These are phyloP conservation scores for Rhizophagus clarus DNA, from an alignment of 192 early-diverging fungal species.

Conservation along the genomic window DNA sequence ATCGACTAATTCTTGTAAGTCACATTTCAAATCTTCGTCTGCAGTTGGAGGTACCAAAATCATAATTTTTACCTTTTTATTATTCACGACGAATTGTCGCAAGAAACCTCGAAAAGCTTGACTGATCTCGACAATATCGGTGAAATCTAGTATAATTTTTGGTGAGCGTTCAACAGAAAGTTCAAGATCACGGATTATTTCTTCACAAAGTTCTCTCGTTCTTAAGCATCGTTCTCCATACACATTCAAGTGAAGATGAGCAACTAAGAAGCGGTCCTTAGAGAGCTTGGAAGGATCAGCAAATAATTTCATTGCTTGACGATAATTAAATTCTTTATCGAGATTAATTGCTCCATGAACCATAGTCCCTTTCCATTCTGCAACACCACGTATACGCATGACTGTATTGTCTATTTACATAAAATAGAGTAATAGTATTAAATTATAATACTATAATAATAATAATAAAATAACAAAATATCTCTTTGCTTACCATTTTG, in stretches of 20 bases:
- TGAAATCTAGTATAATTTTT: slow-evolving; percentile 30
- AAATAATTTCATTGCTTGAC: slow-evolving; percentile 30
- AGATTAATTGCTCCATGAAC: slow-evolving; percentile 29
- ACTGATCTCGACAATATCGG: slow-evolving; percentile 17
- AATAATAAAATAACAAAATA: not conserved
- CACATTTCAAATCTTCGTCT: slow-evolving; percentile 27
- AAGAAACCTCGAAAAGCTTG: slow-evolving; percentile 32
- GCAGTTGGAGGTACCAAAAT: slow-evolving; percentile 27
- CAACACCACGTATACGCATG: slow-evolving; percentile 12
- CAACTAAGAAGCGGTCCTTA: slow-evolving; percentile 28
- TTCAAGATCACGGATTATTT: slow-evolving; percentile 32
- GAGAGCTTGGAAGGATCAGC: slow-evolving; percentile 7
- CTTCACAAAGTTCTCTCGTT: slow-evolving; percentile 32
- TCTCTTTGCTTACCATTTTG: slow-evolving; percentile 11
- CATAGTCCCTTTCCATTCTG: slow-evolving; percentile 33
- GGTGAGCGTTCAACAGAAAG: slow-evolving; percentile 24
- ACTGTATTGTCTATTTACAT: slow-evolving; percentile 14
- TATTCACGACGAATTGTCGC: slow-evolving; percentile 8
- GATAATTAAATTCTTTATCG: slow-evolving; percentile 31
- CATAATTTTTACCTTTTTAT: slow-evolving; percentile 22
- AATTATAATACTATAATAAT: not conserved
- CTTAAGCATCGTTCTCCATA: slow-evolving; percentile 26
- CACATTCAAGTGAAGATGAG: slow-evolving; percentile 12
- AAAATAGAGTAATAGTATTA: not conserved
- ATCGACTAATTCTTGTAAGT: slow-evolving; percentile 25